Base-by-base conservation (phyloP, 2,329 filamentous ascomycete species). In the Sporothrix dimorphospora region DNA sequence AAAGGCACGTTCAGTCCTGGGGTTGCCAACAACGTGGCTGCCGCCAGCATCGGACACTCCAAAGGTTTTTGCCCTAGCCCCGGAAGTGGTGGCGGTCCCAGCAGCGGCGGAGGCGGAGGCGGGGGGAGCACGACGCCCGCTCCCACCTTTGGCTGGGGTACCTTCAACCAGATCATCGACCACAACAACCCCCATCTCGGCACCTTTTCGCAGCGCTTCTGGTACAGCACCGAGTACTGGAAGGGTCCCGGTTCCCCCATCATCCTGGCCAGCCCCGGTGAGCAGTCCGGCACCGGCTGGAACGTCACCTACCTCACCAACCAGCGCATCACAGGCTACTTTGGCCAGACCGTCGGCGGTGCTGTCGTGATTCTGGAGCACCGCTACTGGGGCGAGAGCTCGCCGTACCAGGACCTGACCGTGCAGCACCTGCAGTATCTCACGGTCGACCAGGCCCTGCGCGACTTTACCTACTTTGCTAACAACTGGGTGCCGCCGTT, bases 311-410 rank as follows among this genome's bases (percentile, higher is more conserved):
- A 53, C 21, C 65, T 73, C n/a, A 73, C 74, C 4, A 73, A 73
- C 47, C 71, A 95, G 79, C 94, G 94, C 69, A 91, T 83, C 69
- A 77, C 80, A 0, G 82, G 82, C n/a, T 76, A 79, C n/a, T 79
- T 83, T 70, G 82, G 81, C 1, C 74, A 82, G 75, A 76, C 78
- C 53, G 76, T 81, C 4, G 82, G 81, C 40, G 82, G 77, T 34
- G 82, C 82, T 21, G 79, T 82, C 7, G 75, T 84, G 59, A 74
- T 84, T 34, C 65, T 83, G 49, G 82, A 84, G 77, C 82, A 84
- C 75, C 79, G 82, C 63, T 84, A 84, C 78, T 84, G 80, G 79
- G 82, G 82, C 66, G 74, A 78, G 66, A 82, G 81, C 34, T 80
- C 79, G 7, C 82, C 82, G 0, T 83, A 75, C 67, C 73, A 78